These are phyloP conservation scores for Pseudopithomyces chartarum DNA, from an alignment of 2,329 filamentous ascomycete species.

Conservation along the genomic window DNA sequence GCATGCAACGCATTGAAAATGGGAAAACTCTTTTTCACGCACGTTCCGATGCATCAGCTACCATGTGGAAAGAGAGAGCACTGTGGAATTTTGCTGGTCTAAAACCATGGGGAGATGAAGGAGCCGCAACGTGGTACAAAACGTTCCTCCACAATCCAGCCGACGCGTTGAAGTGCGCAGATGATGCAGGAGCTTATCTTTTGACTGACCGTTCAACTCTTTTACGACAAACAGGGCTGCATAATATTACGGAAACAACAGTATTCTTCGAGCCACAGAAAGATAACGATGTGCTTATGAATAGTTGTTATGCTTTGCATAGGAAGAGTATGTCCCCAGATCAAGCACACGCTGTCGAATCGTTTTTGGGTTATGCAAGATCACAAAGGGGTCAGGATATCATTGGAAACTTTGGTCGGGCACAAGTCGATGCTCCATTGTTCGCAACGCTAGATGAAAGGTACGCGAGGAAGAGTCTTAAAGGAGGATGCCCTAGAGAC, in stretches of 20 bases:
- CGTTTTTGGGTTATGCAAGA: background rate
- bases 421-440: background rate
- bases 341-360: background rate
- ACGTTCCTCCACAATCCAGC: background rate
- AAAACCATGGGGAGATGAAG: background rate
- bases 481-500: background rate
- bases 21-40: background rate
- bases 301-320: background rate
- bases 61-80: conserved; percentile 1
- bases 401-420: background rate
- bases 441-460: background rate
- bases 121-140: background rate
- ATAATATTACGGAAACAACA: background rate
- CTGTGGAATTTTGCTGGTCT: background rate
- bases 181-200: background rate
- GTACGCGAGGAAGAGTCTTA: background rate
- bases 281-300: background rate
- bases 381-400: background rate
- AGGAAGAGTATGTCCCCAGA: background rate
- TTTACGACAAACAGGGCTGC: background rate
- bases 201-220: background rate
- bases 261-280: background rate
- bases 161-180: background rate
- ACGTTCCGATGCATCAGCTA: background rate
- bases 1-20: background rate